phyloP scores from a whole-genome alignment of 2,329 filamentous ascomycete species.

The Pyricularia grisea region DNA sequence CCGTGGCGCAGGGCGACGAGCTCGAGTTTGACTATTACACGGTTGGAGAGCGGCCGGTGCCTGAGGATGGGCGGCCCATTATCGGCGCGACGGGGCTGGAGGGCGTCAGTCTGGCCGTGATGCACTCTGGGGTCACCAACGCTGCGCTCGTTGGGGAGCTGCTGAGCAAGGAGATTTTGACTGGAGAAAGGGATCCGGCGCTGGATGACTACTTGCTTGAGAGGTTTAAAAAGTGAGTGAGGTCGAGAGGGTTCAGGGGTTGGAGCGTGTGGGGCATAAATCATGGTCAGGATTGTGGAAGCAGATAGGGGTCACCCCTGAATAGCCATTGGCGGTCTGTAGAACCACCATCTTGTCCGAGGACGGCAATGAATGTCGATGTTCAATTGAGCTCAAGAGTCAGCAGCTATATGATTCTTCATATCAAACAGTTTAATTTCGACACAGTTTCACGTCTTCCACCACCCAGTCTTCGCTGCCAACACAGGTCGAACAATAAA shows the following conservation, averaged over 20 bases:
- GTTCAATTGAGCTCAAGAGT: too few species aligned
- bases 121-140: conserved; percentile 21
- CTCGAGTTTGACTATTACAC: conserved; percentile 20
- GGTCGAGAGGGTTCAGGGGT: too few species aligned
- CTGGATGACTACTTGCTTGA: conserved; percentile 10
- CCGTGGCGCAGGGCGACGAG: conserved; percentile 11
- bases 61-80: conserved; percentile 18
- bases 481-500: conserved; percentile 31
- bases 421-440: neutral
- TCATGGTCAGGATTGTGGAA: too few species aligned
- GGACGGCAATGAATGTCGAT: too few species aligned
- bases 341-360: too few species aligned
- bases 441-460: neutral
- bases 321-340: too few species aligned
- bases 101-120: conserved; percentile 19
- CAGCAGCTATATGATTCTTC: too few species aligned
- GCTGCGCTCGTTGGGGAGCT: conserved; percentile 16
- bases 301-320: too few species aligned
- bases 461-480: conserved; percentile 32
- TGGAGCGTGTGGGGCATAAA: too few species aligned
- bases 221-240: conserved; percentile 7
- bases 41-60: conserved; percentile 16
- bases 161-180: conserved; percentile 11
- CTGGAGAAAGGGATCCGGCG: conserved; percentile 11
- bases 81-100: conserved; percentile 16